These are phyloP conservation scores for Collybia mongolica DNA, from an alignment of 768 basidiomycete species.

Conservation along the genomic window DNA sequence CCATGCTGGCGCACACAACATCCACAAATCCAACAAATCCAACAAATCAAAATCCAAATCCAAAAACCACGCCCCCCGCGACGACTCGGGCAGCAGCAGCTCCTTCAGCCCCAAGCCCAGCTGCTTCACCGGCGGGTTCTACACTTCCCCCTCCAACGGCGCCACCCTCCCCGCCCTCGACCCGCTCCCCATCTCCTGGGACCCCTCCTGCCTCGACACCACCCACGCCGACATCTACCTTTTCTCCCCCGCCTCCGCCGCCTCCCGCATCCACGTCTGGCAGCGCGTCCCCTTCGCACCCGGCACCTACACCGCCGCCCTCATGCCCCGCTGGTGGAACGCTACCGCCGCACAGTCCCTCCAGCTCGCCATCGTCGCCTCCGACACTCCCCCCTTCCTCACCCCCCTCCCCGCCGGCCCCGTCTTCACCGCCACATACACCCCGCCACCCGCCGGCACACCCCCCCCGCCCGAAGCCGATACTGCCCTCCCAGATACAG, in stretches of 20 bases:
- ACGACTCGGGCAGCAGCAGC: too few species aligned
- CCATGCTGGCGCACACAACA: not conserved
- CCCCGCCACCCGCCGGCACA: slow-evolving; percentile 34
- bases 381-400: slow-evolving; percentile 49
- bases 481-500: slow-evolving; percentile 25
- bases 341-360: slow-evolving; percentile 44
- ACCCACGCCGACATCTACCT: slow-evolving; percentile 67
- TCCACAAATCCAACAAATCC: too few species aligned
- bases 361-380: slow-evolving; percentile 58
- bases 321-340: slow-evolving; percentile 76
- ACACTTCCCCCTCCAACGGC: slow-evolving; percentile 51
- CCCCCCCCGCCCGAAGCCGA: slow-evolving; percentile 39
- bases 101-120: slow-evolving; percentile 22
- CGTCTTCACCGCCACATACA: slow-evolving; percentile 65
- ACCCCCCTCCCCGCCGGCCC: slow-evolving; percentile 62
- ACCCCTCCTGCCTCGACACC: slow-evolving; percentile 53
- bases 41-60: too few species aligned
- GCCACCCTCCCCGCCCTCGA: slow-evolving; percentile 42
- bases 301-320: slow-evolving; percentile 46
- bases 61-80: too few species aligned
- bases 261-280: slow-evolving; percentile 51
- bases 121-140: slow-evolving; percentile 62
- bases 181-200: slow-evolving; percentile 63
- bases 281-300: slow-evolving; percentile 42
- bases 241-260: slow-evolving; percentile 43